Evolutionary conservation across 192 early-diverging fungal genomes (phyloP), one percentile per base, ranked within the genome.

Genomic region (Podila minutissima): DNA sequence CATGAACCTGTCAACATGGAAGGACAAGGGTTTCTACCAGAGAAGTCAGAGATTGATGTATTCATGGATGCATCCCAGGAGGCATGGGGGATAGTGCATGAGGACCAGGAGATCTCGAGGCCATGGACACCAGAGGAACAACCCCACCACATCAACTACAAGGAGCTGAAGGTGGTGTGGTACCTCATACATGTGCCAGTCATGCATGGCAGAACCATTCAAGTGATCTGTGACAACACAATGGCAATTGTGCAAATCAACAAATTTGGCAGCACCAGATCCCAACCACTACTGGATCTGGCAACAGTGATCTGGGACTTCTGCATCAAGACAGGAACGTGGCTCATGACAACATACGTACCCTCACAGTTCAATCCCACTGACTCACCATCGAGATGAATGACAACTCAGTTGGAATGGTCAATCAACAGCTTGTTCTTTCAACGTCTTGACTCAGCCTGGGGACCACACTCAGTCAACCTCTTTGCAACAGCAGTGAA

Each of bases 21-120:
- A 81, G 73, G 83, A 0, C 60, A 29, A 13, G 64, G 55, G 0
- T 64, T 70, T 53, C 57, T 77, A 20, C 83, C 65, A 9, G 26
- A 55, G 35, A 65, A 51, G n/a, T 60, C 62, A 17, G 26, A 67
- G 29, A 10, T 32, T 28, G 66, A 69, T 4, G 61, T 72, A 11
- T 73, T 63, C 66, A 74, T 53, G 29, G 77, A 82, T 48, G 77
- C 71, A 31, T 82, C 71, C 10, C 67, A 82, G 41, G 11, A 59
- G 13, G 71, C 71, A 8, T 82, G 77, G 77, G 77, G 71, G 0
- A 64, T 82, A 26, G 69, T 72, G 7, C 33, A 20, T 41, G 28
- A 60, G 31, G 26, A 69, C 13, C 48, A 51, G 35, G 20, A 48
- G n/a, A 41, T 28, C 31, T 24, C 3, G 2, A 70, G 69, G 17